A percentile compares a stretch with the other conserved stretches of the same genome.
Conservation (phyloP, 1,139 yeast genomes). For the Debaryomycetaceae sp. region DNA sequence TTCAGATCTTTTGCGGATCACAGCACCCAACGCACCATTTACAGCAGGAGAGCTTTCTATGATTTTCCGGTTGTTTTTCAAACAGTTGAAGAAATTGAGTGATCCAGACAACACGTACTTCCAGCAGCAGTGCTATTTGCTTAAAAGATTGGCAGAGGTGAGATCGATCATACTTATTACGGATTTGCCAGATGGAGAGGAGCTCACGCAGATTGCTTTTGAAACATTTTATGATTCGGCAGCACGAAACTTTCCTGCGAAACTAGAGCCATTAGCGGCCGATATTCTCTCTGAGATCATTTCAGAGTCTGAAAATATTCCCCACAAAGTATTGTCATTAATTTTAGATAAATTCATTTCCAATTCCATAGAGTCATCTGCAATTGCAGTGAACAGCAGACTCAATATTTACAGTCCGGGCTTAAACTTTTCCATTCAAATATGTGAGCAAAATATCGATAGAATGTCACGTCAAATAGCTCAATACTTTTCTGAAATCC, state of each 20-base stretch:
- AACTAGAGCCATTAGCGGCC: constrained; percentile 56
- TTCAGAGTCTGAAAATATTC: constrained; percentile 69
- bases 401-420: constrained; percentile 49
- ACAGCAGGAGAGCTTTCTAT: constrained; percentile 59
- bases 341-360: constrained; percentile 53
- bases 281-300: constrained; percentile 75
- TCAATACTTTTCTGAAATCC: constrained; percentile 73
- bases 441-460: constrained; percentile 72
- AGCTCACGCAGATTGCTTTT: constrained; percentile 55
- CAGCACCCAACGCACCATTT: constrained; percentile 92
- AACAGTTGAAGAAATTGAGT: constrained; percentile 56
- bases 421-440: constrained; percentile 60
- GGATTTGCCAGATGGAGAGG: constrained; percentile 64
- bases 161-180: constrained; percentile 76
- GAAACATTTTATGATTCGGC: constrained; percentile 58
- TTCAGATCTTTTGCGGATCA: constrained; percentile 71
- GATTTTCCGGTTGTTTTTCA: constrained; percentile 60
- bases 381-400: constrained; percentile 11
- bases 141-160: constrained; percentile 72
- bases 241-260: constrained; percentile 35
- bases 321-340: constrained; percentile 58
- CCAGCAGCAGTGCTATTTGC: constrained; percentile 61
- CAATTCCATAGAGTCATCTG: constrained; percentile 12
- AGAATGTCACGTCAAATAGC: constrained; percentile 76
- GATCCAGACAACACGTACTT: constrained; percentile 64